Percentiles rank a stretch among this genome's conserved stretches.
These are phyloP conservation scores for Umbelopsis sp. DNA, from an alignment of 192 early-diverging fungal genomes.

Conservation along the genomic window DNA sequence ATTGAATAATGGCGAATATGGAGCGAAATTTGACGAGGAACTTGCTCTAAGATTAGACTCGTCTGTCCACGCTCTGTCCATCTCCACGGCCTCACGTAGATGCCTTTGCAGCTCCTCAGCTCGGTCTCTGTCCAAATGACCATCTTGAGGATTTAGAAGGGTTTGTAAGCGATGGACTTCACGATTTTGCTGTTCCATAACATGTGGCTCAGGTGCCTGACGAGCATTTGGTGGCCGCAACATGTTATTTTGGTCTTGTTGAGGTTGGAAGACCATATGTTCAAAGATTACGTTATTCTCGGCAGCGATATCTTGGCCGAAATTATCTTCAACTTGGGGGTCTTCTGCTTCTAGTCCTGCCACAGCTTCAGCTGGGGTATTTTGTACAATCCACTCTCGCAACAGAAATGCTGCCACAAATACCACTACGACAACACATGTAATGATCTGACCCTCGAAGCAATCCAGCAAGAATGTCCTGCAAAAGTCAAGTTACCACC, in stretches of 20 bases:
- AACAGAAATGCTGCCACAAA: constrained; percentile 79
- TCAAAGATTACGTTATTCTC: constrained; percentile 11
- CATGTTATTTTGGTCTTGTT: neutral
- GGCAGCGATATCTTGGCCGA: neutral
- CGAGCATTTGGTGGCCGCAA: neutral
- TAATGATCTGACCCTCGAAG: constrained; percentile 87
- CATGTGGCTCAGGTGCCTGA: neutral
- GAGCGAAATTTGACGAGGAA: neutral
- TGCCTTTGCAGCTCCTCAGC: neutral
- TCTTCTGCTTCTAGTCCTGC: constrained; percentile 11
- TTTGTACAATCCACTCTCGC: constrained; percentile 86
- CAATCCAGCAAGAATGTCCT: constrained; percentile 65
- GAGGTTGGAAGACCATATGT: constrained; percentile 1
- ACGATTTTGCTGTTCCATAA: neutral
- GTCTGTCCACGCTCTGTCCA: neutral
- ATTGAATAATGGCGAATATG: neutral
- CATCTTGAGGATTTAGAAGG: neutral
- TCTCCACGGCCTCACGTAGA: neutral
- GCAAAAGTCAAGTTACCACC: neutral
- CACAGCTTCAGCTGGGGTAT: constrained; percentile 50
- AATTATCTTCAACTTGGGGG: neutral
- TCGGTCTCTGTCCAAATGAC: neutral
- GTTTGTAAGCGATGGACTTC: neutral
- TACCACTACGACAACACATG: constrained; percentile 71
- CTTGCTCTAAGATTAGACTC: neutral